Evolutionary conservation across 352 stramenopile genomes (phyloP).

Genomic region (Globisporangium yorkense): DNA sequence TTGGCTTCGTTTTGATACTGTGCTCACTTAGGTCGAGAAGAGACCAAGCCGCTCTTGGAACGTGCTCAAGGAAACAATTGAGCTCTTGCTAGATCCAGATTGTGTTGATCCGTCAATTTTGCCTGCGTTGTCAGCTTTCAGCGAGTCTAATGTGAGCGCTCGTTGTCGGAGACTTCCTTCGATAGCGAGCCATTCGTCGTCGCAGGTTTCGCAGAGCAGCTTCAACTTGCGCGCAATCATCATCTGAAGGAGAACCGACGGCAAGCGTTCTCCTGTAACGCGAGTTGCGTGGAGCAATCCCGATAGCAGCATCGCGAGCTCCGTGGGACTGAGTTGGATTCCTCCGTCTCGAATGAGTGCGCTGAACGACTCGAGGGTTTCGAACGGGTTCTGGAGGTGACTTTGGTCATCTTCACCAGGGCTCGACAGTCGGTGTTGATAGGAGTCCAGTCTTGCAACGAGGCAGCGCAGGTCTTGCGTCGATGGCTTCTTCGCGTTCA

Average conservation of each 20-base stretch:
- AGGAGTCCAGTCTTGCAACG: constrained; percentile 1
- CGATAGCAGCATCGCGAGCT: constrained; percentile 10
- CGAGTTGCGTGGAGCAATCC: constrained; percentile 8
- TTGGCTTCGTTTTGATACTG: neutral
- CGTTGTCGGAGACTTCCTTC: constrained; percentile 6
- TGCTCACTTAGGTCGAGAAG: neutral
- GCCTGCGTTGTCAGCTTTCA: neutral
- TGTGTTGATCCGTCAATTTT: neutral
- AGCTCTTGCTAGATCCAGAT: neutral
- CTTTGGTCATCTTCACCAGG: neutral
- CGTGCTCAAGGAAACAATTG: neutral
- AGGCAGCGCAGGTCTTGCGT: neutral
- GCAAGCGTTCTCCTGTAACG: neutral
- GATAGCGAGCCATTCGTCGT: constrained; percentile 10
- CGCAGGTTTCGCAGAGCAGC: constrained; percentile 11
- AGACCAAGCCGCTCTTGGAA: neutral
- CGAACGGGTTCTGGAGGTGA: neutral
- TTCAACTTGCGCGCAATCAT: constrained; percentile 1
- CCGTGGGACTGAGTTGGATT: neutral
- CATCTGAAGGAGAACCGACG: neutral
- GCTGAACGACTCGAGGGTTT: constrained; percentile 1
- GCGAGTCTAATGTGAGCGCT: neutral
- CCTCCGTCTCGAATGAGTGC: neutral
- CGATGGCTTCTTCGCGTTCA: constrained; percentile 3
- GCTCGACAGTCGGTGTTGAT: neutral